These are phyloP conservation scores for Pichia sp. DNA, from an alignment of 1,139 yeast species.

Conservation along the genomic window DNA sequence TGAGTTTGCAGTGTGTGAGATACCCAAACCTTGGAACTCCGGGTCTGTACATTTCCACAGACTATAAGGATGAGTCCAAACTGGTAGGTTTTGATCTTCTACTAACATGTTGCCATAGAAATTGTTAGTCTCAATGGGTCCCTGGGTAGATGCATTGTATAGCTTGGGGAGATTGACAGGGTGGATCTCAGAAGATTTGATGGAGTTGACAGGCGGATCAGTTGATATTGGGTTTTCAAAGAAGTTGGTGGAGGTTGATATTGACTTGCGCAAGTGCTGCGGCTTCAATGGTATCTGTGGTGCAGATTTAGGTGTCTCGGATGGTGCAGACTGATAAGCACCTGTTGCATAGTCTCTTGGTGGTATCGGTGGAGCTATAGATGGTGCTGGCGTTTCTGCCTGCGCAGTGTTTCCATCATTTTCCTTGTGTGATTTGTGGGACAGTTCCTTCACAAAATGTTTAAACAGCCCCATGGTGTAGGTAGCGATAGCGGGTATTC, in stretches of 20 bases:
- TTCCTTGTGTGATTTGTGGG: too few relatives aligned
- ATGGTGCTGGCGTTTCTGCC: too few relatives aligned
- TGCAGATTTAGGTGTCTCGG: too few relatives aligned
- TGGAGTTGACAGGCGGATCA: slow-evolving; percentile 40
- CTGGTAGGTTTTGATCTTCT: slow-evolving; percentile 53
- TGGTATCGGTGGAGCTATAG: slow-evolving; percentile 20
- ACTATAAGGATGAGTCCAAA: slow-evolving; percentile 82
- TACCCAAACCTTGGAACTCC: slow-evolving; percentile 48
- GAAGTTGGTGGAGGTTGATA: too few relatives aligned
- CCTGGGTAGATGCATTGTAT: slow-evolving; percentile 22
- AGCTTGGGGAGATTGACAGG: slow-evolving; percentile 41
- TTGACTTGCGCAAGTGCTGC: too few relatives aligned
- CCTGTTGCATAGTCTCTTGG: slow-evolving; percentile 17
- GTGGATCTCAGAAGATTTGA: slow-evolving; percentile 33
- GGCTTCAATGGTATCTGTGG: too few relatives aligned
- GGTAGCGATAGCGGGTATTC: too few relatives aligned
- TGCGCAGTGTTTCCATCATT: too few relatives aligned
- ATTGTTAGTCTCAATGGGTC: slow-evolving; percentile 72
- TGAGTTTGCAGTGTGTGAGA: slow-evolving; percentile 53
- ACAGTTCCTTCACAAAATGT: too few relatives aligned
- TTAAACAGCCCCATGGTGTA: too few relatives aligned
- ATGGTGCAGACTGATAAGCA: too few relatives aligned
- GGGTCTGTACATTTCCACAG: slow-evolving; percentile 50
- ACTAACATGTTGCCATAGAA: slow-evolving; percentile 75
- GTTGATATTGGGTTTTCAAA: slow-evolving; percentile 29